Conservation (phyloP, 2,329 filamentous ascomycete species). For the Teratosphaeria destructans region DNA sequence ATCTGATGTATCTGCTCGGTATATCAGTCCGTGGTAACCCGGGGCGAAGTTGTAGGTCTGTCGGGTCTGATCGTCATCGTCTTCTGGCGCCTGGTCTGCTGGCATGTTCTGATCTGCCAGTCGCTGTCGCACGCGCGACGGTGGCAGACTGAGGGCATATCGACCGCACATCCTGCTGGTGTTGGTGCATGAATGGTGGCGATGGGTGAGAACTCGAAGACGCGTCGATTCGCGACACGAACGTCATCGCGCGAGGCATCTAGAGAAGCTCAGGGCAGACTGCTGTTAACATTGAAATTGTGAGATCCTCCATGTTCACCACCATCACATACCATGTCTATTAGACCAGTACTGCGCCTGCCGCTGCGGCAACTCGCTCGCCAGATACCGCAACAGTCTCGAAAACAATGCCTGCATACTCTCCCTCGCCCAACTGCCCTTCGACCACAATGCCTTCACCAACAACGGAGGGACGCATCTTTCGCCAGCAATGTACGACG, state of each 20-base stretch:
- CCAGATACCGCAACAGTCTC: background rate
- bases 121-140: conserved; percentile 63
- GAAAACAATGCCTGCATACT: conserved; percentile 10
- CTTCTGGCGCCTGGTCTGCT: conserved; percentile 59
- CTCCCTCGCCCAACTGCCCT: conserved; percentile 2
- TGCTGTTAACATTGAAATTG: background rate
- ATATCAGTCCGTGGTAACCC: conserved; percentile 74
- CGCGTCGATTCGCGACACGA: background rate
- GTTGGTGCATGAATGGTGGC: background rate
- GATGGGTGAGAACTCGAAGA: background rate
- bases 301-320: background rate
- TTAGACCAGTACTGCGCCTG: conserved; percentile 20
- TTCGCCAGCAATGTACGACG: conserved; percentile 20
- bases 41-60: conserved; percentile 91
- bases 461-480: conserved; percentile 7
- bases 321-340: conserved; percentile 23
- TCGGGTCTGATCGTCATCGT: conserved; percentile 62
- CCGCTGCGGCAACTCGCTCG: conserved; percentile 11
- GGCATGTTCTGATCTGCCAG: conserved; percentile 65
- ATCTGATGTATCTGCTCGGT: conserved; percentile 62
- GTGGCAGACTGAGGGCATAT: conserved; percentile 50
- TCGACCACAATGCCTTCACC: conserved; percentile 6
- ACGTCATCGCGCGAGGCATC: background rate
- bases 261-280: background rate
- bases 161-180: conserved; percentile 52